Evolutionary conservation across 345 rosid genomes (phyloP).

Genomic region (Brassica carinata): DNA sequence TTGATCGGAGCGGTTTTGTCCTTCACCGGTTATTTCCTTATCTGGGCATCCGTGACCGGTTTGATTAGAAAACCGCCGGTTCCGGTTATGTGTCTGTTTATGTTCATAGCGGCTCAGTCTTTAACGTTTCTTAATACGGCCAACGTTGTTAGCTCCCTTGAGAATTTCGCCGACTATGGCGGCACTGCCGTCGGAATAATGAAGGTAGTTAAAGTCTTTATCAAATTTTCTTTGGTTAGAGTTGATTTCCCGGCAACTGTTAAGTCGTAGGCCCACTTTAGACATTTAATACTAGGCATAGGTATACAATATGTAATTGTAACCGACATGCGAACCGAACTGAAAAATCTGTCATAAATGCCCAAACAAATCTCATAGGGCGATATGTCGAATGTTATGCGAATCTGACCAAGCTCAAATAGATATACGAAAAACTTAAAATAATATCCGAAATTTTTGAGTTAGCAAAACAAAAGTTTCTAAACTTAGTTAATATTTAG

Average conservation of each 20-base stretch:
- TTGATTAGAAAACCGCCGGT: slow-evolving; percentile 49
- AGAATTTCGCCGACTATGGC: slow-evolving; percentile 46
- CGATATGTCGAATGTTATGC: too few relatives aligned
- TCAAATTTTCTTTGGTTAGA: not conserved
- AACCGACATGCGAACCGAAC: too few relatives aligned
- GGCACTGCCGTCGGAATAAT: slow-evolving; percentile 56
- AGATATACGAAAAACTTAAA: too few relatives aligned
- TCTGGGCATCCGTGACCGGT: slow-evolving; percentile 68
- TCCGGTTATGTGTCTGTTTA: slow-evolving; percentile 53
- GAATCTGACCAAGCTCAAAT: too few relatives aligned
- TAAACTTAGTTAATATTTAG: too few relatives aligned
- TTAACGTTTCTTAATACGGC: slow-evolving; percentile 54
- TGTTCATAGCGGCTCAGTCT: slow-evolving; percentile 46
- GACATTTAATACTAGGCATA: too few relatives aligned
- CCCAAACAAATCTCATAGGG: too few relatives aligned
- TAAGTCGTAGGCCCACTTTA: too few relatives aligned
- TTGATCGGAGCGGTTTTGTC: slow-evolving; percentile 54
- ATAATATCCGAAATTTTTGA: too few relatives aligned
- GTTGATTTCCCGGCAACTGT: not conserved
- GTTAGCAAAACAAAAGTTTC: too few relatives aligned
- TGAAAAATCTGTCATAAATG: too few relatives aligned
- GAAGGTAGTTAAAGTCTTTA: slow-evolving; percentile 38
- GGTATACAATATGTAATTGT: too few relatives aligned
- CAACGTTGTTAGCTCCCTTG: slow-evolving; percentile 48
- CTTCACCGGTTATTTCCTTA: slow-evolving; percentile 62